A percentile compares a stretch with the other conserved stretches of the same genome.
Evolutionary conservation across 192 early-diverging fungal genomes (phyloP).

Genomic region (Pilobolus umbonatus): DNA sequence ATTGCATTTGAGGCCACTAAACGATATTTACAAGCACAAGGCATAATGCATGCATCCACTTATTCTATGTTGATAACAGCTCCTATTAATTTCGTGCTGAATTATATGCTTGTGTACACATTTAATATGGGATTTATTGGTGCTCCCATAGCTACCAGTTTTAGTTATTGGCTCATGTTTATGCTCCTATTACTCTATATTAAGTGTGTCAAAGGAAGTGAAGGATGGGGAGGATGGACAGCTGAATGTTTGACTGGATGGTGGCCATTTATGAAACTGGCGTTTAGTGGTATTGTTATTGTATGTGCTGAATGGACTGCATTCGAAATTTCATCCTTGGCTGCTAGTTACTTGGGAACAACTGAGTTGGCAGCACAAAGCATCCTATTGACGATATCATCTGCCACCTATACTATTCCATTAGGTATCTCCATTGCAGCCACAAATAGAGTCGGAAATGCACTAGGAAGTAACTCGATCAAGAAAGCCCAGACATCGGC

Average conservation of each 20-base stretch:
- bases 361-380: constrained; percentile 50
- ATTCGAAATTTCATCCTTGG: constrained; percentile 65
- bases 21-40: constrained; percentile 84
- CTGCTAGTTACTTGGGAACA: constrained; percentile 54
- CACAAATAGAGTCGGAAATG: constrained; percentile 48
- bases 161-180: constrained; percentile 61
- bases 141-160: constrained; percentile 60
- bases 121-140: constrained; percentile 58
- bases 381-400: constrained; percentile 47
- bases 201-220: constrained; percentile 43
- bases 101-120: constrained; percentile 59
- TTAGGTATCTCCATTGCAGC: constrained; percentile 49
- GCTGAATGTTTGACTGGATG: constrained; percentile 32
- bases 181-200: constrained; percentile 48
- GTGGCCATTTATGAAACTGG: constrained; percentile 54
- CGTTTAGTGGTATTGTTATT: constrained; percentile 65
- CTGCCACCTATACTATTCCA: constrained; percentile 45
- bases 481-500: constrained; percentile 47
- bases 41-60: constrained; percentile 80
- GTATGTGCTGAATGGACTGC: constrained; percentile 67
- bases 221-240: constrained; percentile 74
- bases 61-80: constrained; percentile 55
- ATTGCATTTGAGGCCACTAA: constrained; percentile 80
- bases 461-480: constrained; percentile 50
- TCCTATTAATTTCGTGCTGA: constrained; percentile 57